Conservation (phyloP, 208 protist genomes). For the Lotmaria passim region DNA sequence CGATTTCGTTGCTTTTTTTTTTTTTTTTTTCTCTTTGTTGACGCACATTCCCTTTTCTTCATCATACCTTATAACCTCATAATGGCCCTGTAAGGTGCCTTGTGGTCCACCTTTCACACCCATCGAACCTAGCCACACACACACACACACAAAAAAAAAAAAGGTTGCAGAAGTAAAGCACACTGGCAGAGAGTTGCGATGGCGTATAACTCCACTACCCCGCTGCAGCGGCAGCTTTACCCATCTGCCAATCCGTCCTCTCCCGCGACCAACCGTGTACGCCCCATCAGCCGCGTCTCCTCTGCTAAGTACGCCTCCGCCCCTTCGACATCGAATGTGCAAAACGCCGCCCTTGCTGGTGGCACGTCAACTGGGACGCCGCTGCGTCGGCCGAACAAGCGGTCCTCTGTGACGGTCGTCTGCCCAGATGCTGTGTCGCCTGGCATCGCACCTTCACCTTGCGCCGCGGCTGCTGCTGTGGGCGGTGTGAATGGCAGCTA, state of each 20-base stretch:
- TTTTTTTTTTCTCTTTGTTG: no score
- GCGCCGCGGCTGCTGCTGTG: neutral
- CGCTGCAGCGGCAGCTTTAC: slow-evolving; percentile 8
- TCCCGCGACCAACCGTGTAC: neutral
- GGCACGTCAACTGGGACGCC: neutral
- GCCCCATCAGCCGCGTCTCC: neutral
- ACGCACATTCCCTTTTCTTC: no score
- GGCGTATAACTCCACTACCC: neutral
- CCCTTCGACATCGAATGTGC: neutral
- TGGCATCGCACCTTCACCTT: neutral
- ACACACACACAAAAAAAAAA: no score
- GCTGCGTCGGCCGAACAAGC: slow-evolving; percentile 12
- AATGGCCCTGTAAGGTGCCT: no score
- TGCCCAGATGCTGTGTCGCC: slow-evolving; percentile 5
- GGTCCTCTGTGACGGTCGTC: slow-evolving; percentile 6
- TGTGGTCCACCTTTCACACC: no score
- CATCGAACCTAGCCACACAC: no score
- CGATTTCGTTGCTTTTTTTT: no score
- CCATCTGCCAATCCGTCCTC: neutral
- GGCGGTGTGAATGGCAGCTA: no score
- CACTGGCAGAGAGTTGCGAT: no score
- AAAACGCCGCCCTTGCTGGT: neutral
- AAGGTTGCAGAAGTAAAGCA: no score
- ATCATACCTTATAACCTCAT: no score
- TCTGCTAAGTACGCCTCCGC: neutral